Base-by-base conservation (phyloP, 2,329 filamentous ascomycete genomes). In the Allantophomopsis cytisporea region DNA sequence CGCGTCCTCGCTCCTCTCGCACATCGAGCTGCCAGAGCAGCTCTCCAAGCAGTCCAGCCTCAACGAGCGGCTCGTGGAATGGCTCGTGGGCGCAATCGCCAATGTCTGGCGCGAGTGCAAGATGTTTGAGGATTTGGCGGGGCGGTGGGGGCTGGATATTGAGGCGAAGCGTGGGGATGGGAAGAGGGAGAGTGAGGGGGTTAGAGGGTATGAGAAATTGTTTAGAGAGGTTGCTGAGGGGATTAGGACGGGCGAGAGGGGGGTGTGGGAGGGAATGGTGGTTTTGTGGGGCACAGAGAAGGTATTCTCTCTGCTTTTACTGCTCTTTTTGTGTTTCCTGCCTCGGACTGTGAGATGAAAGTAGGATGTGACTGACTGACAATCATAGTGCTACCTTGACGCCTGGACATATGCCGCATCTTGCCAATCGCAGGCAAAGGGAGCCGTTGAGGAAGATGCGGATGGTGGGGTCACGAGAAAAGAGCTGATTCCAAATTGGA, bases 271-370 rank as follows among this genome's bases (percentile, higher is more conserved):
- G 53, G 80, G 77, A 5, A 64, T 84, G 44, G 69, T 84, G 2
- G 68, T 83, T n/a, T 69, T 87, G 17, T 88, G 80, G 76, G 76
- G 75, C n/a, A 85, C 79, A 1, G 83, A 89, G 59, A 73, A 66
- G 36, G 23, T 28, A 28, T 28, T 28, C 10, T 20, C 7, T 20
- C 18, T 20, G 4, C 18, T 4, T 20, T 20, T 20, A 7, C 7
- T 20, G 18, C 18, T 20, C 7, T 20, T 4, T 20, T 4, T 20
- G 18, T n/a, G n/a, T n/a, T n/a, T n/a, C n/a, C n/a, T n/a, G n/a
- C n/a, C n/a, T n/a, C n/a, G n/a, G n/a, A n/a, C n/a, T n/a, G 18
- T 20, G 18, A 20, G 18, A 7, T 20, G 18, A 4, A 7, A 4
- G 18, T 4, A 4, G 18, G 18, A 20, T 28, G 11, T 12, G 3